Conservation (phyloP, 2,329 filamentous ascomycete species). For the Cyphellophora attinorum region DNA sequence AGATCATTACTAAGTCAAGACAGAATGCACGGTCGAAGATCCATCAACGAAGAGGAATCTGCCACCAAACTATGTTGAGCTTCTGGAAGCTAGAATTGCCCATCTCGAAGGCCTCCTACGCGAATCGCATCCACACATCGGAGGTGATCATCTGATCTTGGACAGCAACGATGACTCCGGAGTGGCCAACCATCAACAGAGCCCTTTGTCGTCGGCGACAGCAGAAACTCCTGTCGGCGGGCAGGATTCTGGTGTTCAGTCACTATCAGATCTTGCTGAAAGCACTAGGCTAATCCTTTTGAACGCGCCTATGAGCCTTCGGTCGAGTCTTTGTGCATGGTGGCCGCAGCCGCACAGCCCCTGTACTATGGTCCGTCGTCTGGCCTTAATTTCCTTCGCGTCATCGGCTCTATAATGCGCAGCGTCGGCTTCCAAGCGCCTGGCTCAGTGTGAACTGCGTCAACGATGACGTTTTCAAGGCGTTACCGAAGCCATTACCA, state of each 20-base stretch:
- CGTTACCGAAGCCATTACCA: slow-evolving; percentile 11
- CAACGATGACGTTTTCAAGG: neutral
- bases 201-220: neutral
- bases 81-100: slow-evolving; percentile 3
- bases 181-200: neutral
- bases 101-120: slow-evolving; percentile 3
- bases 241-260: neutral
- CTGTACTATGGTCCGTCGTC: slow-evolving; percentile 30
- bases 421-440: neutral
- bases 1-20: neutral
- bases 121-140: slow-evolving; percentile 2
- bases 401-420: slow-evolving; percentile 10
- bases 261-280: neutral
- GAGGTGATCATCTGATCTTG: slow-evolving; percentile 1
- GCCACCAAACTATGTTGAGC: slow-evolving; percentile 25
- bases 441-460: neutral
- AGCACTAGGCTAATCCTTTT: neutral
- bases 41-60: slow-evolving; percentile 24
- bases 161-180: neutral
- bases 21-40: slow-evolving; percentile 27
- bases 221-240: neutral
- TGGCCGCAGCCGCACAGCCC: slow-evolving; percentile 22
- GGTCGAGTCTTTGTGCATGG: neutral
- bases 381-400: slow-evolving; percentile 19
- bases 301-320: neutral